A percentile compares a stretch with the other conserved stretches of the same genome.
These are phyloP conservation scores for Adansonia grandidieri DNA, from an alignment of 441 rosid genomes.

Conservation along the genomic window DNA sequence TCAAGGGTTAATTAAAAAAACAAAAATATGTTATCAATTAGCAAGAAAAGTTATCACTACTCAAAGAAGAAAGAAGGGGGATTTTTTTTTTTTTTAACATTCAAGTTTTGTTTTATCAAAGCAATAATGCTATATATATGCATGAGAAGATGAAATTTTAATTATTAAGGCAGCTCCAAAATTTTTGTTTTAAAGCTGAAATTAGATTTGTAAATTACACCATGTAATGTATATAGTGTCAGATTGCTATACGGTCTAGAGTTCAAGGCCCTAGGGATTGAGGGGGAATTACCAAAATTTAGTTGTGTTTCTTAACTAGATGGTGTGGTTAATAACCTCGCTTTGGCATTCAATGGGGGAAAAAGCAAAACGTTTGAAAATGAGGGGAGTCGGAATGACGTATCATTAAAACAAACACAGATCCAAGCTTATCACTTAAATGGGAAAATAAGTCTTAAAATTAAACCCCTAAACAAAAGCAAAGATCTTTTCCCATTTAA, in stretches of 20 bases:
- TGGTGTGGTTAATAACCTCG: neutral
- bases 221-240: neutral
- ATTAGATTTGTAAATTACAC: neutral
- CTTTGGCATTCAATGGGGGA: constrained; percentile 17
- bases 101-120: neutral
- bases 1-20: neutral
- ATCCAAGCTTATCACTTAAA: constrained; percentile 40
- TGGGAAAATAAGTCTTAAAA: constrained; percentile 11
- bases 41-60: neutral
- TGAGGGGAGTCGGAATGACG: constrained; percentile 30
- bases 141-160: neutral
- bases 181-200: neutral
- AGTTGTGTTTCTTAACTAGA: neutral
- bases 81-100: neutral
- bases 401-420: constrained; percentile 32
- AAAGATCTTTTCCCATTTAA: constrained; percentile 30
- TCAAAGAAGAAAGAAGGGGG: neutral
- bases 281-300: neutral
- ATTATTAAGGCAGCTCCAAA: neutral
- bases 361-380: constrained; percentile 27
- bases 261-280: neutral
- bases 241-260: neutral
- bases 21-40: neutral
- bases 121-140: neutral
- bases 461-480: constrained; percentile 25